A percentile compares a stretch with the other conserved stretches of the same genome.
Evolutionary conservation across 2,329 filamentous ascomycete genomes (phyloP).

Genomic region (Botrytis medusae): DNA sequence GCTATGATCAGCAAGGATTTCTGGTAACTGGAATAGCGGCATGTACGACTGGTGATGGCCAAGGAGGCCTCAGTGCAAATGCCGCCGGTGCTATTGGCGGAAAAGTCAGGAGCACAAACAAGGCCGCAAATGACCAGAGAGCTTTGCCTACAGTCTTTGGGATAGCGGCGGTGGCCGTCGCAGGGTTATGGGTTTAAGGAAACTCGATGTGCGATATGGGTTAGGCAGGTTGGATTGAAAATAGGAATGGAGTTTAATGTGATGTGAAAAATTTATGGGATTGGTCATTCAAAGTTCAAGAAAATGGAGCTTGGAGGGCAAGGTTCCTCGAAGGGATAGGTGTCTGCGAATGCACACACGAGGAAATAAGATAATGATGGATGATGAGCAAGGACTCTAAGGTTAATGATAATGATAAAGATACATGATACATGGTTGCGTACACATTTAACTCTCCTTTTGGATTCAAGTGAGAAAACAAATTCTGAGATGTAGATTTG

Average conservation of each 20-base stretch:
- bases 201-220: background rate
- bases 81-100: constrained; percentile 27
- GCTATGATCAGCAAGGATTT: constrained; percentile 49
- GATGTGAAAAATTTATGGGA: background rate
- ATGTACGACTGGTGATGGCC: constrained; percentile 11
- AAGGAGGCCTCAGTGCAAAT: constrained; percentile 25
- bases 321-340: background rate
- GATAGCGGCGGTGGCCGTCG: background rate
- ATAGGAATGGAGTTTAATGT: background rate
- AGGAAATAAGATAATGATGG: background rate
- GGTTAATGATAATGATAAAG: constrained; percentile 6
- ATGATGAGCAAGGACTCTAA: background rate
- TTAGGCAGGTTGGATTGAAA: background rate
- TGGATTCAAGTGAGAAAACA: background rate
- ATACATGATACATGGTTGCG: background rate
- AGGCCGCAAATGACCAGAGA: constrained; percentile 27
- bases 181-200: constrained; percentile 1
- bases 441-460: background rate
- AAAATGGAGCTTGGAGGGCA: background rate
- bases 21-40: constrained; percentile 39
- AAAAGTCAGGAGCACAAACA: constrained; percentile 30
- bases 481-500: background rate
- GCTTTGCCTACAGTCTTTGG: constrained; percentile 8
- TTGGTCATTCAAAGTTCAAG: background rate
- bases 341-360: background rate